Evolutionary conservation across 1,139 yeast species (phyloP), one percentile per base, ranked within the genome.

Genomic region (Saccharomyces hybrid): DNA sequence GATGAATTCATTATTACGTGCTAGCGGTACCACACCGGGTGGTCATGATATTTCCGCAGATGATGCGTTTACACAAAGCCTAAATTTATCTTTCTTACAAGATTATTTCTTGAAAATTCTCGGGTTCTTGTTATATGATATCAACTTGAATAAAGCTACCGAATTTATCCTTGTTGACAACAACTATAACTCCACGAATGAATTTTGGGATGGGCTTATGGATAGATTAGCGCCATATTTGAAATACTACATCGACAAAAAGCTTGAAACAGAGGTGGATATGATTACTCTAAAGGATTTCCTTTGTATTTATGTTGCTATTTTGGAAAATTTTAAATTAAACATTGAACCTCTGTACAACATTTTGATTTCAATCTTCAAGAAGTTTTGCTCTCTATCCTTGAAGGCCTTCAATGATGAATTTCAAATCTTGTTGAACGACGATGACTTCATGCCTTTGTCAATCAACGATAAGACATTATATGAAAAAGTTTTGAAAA

Each of bases 381-480:
- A 79, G 54, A 79, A 81, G 59, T 86, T 80, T 65, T 83, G 88
- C 9, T 78, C 78, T 3, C 73, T 79, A 31, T 71, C 84, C 42
- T 78, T 82, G 19, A 74, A 74, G 57, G 78, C 79, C 25, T 90
- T 90, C 70, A 77, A 81, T 47, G 70, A 70, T 28, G 85, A 84
- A 53, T 91, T 89, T 69, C 72, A 77, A 48, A 77, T 77, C 14
- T 75, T 85, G 7, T 80, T 90, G 48, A 81, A 82, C 58, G 84
- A 86, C 26, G 97, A 91, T 68, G 95, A 88, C 65, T 88, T 89
- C 63, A 88, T 88, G 88, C 96, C 97, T 8, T 78, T 90, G 73
- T 79, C 80, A 0, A 83, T 90, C 34, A 79, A 82, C 57, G 82
- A 82, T 53, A 70, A 74, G 52, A 74, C 76, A 16, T 80, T 85